Percentiles rank a stretch among this genome's conserved stretches.
These are phyloP conservation scores for Ogataea paraovalis DNA, from an alignment of 805 yeast genomes.

Conservation along the genomic window DNA sequence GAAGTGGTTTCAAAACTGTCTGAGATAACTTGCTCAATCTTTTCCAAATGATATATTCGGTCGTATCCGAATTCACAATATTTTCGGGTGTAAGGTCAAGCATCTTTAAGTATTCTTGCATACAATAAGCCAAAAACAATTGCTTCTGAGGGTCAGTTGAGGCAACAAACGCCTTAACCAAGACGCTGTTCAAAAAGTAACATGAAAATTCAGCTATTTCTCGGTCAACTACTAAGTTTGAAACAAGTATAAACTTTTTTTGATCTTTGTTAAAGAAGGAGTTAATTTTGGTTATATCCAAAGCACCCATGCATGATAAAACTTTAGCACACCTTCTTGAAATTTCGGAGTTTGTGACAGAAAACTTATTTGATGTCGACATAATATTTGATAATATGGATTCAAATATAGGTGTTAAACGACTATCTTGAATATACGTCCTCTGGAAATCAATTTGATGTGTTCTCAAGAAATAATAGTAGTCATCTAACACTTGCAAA, in stretches of 20 bases:
- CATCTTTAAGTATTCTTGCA: conserved; percentile 77
- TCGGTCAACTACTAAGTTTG: conserved; percentile 55
- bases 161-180: conserved; percentile 87
- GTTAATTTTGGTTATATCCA: conserved; percentile 59
- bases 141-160: conserved; percentile 85
- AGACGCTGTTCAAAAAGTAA: conserved; percentile 57
- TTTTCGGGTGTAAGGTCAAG: conserved; percentile 38
- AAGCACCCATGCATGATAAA: conserved; percentile 70
- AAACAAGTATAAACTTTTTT: conserved; percentile 47
- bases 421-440: conserved; percentile 35
- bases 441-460: conserved; percentile 49
- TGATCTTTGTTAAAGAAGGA: conserved; percentile 28
- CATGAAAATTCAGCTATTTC: conserved; percentile 67
- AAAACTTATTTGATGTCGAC: conserved; percentile 54
- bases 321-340: conserved; percentile 63
- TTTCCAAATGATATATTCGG: conserved; percentile 49
- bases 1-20: conserved; percentile 70
- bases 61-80: conserved; percentile 22
- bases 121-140: conserved; percentile 76
- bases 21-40: conserved; percentile 61
- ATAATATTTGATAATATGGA: conserved; percentile 49
- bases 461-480: conserved; percentile 47
- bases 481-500: conserved; percentile 64
- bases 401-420: conserved; percentile 34
- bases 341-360: conserved; percentile 42